Percentiles rank a stretch among this genome's conserved stretches.
Conservation (phyloP, 2,329 filamentous ascomycete species). For the Plenodomus biglobosus region DNA sequence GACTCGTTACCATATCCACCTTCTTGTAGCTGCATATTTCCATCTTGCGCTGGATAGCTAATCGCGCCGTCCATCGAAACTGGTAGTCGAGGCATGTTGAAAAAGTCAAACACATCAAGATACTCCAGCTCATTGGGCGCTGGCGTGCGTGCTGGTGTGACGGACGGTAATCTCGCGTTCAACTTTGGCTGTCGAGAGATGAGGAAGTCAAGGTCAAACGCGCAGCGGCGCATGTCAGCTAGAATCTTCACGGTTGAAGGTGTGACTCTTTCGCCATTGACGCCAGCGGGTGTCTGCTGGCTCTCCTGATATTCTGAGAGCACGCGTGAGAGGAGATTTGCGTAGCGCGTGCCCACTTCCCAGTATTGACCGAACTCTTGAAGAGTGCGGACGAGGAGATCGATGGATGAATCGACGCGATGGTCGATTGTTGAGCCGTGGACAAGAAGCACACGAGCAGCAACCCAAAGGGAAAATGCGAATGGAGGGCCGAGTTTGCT, state of each 20-base stretch:
- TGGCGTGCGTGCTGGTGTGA: constrained; percentile 66
- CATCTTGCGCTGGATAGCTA: constrained; percentile 33
- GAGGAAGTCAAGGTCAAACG: constrained; percentile 85
- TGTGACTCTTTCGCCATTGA: constrained; percentile 70
- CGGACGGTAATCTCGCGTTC: constrained; percentile 38
- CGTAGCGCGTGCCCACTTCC: constrained; percentile 84
- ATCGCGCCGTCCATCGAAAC: constrained; percentile 39
- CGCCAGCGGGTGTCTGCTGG: constrained; percentile 58
- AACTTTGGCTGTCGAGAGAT: constrained; percentile 74
- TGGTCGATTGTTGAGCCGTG: constrained; percentile 89
- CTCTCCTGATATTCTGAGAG: constrained; percentile 83
- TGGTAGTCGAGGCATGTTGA: constrained; percentile 79
- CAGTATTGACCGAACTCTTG: constrained; percentile 79
- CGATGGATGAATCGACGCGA: constrained; percentile 75
- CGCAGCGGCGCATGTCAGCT: constrained; percentile 87
- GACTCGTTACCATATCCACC: constrained; percentile 60
- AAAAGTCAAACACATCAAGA: constrained; percentile 90
- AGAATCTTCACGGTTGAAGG: constrained; percentile 84
- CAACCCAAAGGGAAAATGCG: constrained; percentile 91
- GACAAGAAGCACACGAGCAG: constrained; percentile 80
- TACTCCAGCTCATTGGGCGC: constrained; percentile 85
- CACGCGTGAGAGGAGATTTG: constrained; percentile 75
- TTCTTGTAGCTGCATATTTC: constrained; percentile 30
- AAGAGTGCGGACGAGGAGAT: constrained; percentile 79
- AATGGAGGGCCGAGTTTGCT: constrained; percentile 85